Conservation (phyloP, 306 rosid genomes). For the Glycine soja region DNA sequence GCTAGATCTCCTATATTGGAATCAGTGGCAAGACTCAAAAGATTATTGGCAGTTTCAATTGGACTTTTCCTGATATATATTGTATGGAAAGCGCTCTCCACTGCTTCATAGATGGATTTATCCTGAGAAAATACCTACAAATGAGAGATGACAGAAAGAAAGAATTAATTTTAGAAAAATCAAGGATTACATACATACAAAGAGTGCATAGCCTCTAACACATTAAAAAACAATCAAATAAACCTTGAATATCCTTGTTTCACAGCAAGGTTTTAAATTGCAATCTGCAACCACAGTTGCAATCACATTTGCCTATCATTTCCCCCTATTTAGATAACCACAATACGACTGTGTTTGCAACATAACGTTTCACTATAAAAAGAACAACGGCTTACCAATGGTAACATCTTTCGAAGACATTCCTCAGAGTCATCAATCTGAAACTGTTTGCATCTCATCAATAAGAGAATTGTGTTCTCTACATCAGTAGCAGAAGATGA, state of each 20-base stretch:
- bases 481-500: constrained; percentile 92
- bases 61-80: constrained; percentile 84
- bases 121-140: constrained; percentile 94
- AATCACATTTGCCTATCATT: background rate
- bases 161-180: constrained; percentile 33
- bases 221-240: constrained; percentile 33
- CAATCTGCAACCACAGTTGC: background rate
- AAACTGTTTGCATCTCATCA: constrained; percentile 96
- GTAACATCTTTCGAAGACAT: constrained; percentile 94
- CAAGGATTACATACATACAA: constrained; percentile 8
- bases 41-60: constrained; percentile 79
- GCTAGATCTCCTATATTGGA: constrained; percentile 94
- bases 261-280: constrained; percentile 4
- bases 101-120: constrained; percentile 94
- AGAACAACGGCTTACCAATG: constrained; percentile 66
- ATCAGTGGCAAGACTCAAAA: constrained; percentile 78
- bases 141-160: constrained; percentile 37
- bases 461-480: constrained; percentile 86
- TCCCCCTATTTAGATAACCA: background rate
- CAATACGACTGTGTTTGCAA: background rate
- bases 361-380: constrained; percentile 17
- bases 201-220: constrained; percentile 21
- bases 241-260: constrained; percentile 25
- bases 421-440: constrained; percentile 94
- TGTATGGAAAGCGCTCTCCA: constrained; percentile 85